Percentiles rank a stretch among this genome's conserved stretches.
These are phyloP conservation scores for Dendrobium huoshanense DNA, from an alignment of 106 monocot genomes.

Conservation along the genomic window DNA sequence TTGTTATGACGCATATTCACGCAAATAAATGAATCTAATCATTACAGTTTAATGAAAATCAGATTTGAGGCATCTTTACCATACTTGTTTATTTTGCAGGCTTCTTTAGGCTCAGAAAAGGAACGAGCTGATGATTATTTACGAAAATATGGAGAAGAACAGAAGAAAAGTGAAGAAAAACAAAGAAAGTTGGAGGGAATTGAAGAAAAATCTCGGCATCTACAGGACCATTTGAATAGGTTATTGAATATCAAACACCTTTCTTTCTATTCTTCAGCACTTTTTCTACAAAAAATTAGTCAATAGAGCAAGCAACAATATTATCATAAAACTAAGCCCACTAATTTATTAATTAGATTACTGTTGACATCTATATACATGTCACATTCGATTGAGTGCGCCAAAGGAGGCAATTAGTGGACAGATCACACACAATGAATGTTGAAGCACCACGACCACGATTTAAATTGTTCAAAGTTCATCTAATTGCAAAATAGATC, in stretches of 20 bases:
- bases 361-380: too few species aligned
- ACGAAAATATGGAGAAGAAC: slow-evolving; percentile 53
- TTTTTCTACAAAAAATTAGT: neutral
- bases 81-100: slow-evolving; percentile 34
- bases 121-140: slow-evolving; percentile 60
- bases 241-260: slow-evolving; percentile 11
- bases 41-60: neutral
- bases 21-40: neutral
- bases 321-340: neutral
- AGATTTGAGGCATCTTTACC: neutral
- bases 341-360: neutral
- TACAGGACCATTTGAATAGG: slow-evolving; percentile 82
- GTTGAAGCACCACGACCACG: too few species aligned
- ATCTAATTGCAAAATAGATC: too few species aligned
- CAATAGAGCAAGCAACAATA: neutral
- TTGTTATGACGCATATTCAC: neutral
- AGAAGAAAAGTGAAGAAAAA: slow-evolving; percentile 40
- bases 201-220: slow-evolving; percentile 56
- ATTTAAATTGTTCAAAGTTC: too few species aligned
- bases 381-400: too few species aligned
- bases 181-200: slow-evolving; percentile 63
- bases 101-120: slow-evolving; percentile 61
- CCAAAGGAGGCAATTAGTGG: too few species aligned
- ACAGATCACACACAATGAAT: too few species aligned
- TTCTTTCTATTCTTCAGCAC: neutral